phyloP scores from a whole-genome alignment of 805 yeast species.

The Candida orba region DNA sequence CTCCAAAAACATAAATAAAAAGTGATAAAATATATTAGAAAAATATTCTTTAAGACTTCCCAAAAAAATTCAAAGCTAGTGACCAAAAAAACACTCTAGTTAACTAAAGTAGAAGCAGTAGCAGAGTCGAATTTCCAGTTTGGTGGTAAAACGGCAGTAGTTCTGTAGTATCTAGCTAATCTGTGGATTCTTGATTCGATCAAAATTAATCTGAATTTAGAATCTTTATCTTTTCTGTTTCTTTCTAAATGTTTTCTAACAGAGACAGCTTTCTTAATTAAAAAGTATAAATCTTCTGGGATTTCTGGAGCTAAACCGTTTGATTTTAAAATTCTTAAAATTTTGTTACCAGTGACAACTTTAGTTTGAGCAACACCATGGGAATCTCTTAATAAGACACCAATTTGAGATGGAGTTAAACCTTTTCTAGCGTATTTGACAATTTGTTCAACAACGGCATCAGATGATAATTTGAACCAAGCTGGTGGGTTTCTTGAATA shows the following conservation, averaged over 20 bases:
- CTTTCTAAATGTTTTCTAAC: conserved; percentile 99
- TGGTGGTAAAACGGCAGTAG: conserved; percentile 98
- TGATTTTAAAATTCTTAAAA: conserved; percentile 97
- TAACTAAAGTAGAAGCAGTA: conserved; percentile 99
- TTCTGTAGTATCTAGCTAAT: conserved; percentile 99
- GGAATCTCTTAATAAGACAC: conserved; percentile 99
- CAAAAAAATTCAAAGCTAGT: background rate
- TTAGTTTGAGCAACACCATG: conserved; percentile 99
- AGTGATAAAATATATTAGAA: conserved; percentile 5
- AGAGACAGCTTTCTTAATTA: conserved; percentile 98
- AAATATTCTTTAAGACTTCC: background rate
- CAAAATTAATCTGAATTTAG: conserved; percentile 99
- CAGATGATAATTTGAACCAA: conserved; percentile 98
- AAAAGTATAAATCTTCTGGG: conserved; percentile 99
- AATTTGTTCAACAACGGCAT: conserved; percentile 95
- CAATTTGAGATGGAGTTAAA: conserved; percentile 98
- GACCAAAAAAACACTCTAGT: conserved; percentile 45
- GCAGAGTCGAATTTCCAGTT: conserved; percentile 99
- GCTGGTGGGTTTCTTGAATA: conserved; percentile 98
- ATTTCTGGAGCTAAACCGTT: conserved; percentile 99
- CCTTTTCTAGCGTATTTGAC: conserved; percentile 99
- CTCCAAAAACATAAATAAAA: conserved; percentile 1
- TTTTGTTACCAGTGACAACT: conserved; percentile 98
- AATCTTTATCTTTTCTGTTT: conserved; percentile 99
- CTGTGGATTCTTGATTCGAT: conserved; percentile 99